Base-by-base conservation (phyloP, 352 stramenopile species). In the Thalassiosira oceanica region DNA sequence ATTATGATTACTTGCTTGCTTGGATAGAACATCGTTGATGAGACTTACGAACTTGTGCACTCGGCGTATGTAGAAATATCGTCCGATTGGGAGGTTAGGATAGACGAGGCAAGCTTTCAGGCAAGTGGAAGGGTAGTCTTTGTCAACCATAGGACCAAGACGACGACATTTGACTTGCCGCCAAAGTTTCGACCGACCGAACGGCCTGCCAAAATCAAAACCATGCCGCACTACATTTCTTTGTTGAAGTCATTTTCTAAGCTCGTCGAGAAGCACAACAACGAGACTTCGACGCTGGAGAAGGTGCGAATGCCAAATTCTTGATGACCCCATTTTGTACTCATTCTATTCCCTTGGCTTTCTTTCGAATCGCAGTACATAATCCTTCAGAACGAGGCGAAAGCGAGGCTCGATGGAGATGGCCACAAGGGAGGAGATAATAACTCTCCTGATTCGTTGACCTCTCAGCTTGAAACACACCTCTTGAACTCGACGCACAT, bases 401-500 rank as follows among this genome's bases (percentile, higher is more conserved):
- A 46, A 6, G 41, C 41, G 2, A 57, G 28, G 45, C 29, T 33
- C 4, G 52, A 46, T 11, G 31, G 20, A 11, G 52, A 39, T 24
- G 52, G 43, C 26, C n/a, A n/a, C n/a, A n/a, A n/a, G n/a, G n/a
- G n/a, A n/a, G n/a, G n/a, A n/a, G n/a, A n/a, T n/a, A n/a, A n/a
- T n/a, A 24, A n/a, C 24, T 29, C 39, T 10, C 26, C 35, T 16
- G 3, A 61, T 15, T 42, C 6, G 8, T 7, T 52, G 5, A 23
- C 3, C 7, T 50, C 27, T 7, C 63, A 81, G 23, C 29, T 92
- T 4, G 85, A 92, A 52, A 83, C 67, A 5, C 81, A 92, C 52
- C 68, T 92, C 27, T 43, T 92, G 29, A 84, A 92, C 68, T 76
- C 63, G 28, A 74, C 80, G 6, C 80, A 88, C 53, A 89, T 92